A percentile compares a stretch with the other conserved stretches of the same genome.
phyloP scores from a whole-genome alignment of 768 basidiomycete species.

The Tulasnella sp. region DNA sequence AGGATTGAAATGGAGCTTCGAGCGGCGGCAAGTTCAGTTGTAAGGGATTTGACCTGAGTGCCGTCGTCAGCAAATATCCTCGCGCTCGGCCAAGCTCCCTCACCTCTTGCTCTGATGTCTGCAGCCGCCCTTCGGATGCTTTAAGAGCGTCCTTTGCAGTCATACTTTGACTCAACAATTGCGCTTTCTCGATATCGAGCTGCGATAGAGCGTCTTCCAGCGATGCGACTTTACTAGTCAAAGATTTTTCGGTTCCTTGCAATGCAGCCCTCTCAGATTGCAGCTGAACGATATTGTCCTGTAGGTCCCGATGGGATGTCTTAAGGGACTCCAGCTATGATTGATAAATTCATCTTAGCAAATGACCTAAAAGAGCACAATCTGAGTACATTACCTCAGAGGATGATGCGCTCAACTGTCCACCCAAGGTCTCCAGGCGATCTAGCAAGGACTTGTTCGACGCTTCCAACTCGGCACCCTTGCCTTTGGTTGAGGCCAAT shows the following conservation, averaged over 20 bases:
- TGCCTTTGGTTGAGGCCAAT: not conserved
- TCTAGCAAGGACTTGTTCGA: not conserved
- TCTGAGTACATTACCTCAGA: not conserved
- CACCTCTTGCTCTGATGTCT: constrained; percentile 5
- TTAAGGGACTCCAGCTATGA: not conserved
- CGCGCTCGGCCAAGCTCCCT: not conserved
- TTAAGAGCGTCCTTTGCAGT: not conserved
- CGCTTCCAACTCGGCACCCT: not conserved
- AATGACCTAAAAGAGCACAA: not conserved
- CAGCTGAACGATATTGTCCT: not conserved
- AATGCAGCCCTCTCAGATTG: not conserved
- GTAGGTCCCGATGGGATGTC: not conserved
- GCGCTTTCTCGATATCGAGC: not conserved
- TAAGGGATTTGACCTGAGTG: not conserved
- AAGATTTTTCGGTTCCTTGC: not conserved
- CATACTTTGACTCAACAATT: not conserved
- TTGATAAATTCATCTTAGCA: not conserved
- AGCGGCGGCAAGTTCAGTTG: not conserved
- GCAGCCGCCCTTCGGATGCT: not conserved
- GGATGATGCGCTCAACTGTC: not conserved
- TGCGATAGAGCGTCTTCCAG: not conserved
- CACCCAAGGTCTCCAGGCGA: not conserved
- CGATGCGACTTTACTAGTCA: not conserved
- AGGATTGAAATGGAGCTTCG: constrained; percentile 3
- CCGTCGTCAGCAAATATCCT: not conserved